phyloP scores from a whole-genome alignment of 805 yeast genomes.

The Yamadazyma akitaensis region DNA sequence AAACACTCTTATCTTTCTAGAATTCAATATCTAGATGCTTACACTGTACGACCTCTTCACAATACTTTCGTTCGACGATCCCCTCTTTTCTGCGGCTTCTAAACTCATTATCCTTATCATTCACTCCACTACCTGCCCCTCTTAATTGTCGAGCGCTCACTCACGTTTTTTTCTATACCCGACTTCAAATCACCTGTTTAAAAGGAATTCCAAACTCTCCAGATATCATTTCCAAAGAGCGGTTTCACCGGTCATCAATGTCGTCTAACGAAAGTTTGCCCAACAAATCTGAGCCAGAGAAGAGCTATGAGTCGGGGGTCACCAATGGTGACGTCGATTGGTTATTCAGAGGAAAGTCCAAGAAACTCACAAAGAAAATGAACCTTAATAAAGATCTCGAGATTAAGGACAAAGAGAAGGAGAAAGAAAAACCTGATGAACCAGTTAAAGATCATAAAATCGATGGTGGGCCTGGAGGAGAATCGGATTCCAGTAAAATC shows the following conservation, averaged over 20 bases:
- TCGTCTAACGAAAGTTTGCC: conserved; percentile 1
- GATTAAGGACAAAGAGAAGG: conserved; percentile 15
- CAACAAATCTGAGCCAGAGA: background rate
- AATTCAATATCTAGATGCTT: too few species aligned
- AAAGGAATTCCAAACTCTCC: background rate
- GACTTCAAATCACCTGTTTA: conserved; percentile 1
- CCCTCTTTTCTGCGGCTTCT: too few species aligned
- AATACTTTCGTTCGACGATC: too few species aligned
- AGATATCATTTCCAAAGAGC: background rate
- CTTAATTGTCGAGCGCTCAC: conserved; percentile 2
- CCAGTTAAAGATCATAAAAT: background rate
- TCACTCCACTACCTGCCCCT: background rate
- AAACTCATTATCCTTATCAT: too few species aligned
- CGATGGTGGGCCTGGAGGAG: background rate
- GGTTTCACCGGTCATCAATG: conserved; percentile 1
- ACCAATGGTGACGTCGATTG: conserved; percentile 79
- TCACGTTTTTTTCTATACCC: background rate
- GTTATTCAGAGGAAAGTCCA: conserved; percentile 77
- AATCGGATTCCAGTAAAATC: background rate
- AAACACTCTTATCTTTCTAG: too few species aligned
- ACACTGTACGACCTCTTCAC: too few species aligned
- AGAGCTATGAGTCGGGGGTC: conserved; percentile 45
- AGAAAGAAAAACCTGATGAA: background rate
- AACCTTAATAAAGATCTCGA: conserved; percentile 15
- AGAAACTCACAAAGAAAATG: conserved; percentile 47